phyloP scores from a whole-genome alignment of 2,329 filamentous ascomycete genomes.

The Xylariaceae sp. region DNA sequence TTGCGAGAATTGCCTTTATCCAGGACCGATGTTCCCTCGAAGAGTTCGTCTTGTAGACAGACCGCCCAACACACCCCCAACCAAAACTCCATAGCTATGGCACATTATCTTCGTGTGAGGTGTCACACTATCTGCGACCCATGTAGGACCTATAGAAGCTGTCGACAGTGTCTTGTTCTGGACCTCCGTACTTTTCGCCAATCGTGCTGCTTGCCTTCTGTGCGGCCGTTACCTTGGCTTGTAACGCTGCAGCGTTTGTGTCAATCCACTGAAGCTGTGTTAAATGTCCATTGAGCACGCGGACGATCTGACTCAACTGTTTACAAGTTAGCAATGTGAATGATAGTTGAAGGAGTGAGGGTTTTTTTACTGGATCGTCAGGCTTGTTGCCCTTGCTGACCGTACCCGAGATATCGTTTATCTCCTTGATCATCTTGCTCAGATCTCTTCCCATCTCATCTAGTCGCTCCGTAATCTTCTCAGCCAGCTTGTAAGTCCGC shows the following conservation, averaged over 20 bases:
- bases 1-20: no score
- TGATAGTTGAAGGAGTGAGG: constrained; percentile 9
- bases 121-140: constrained; percentile 46
- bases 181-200: constrained; percentile 51
- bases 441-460: constrained; percentile 93
- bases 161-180: constrained; percentile 70
- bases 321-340: constrained; percentile 3
- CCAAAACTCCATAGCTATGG: neutral
- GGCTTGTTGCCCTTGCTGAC: constrained; percentile 86
- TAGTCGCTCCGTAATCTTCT: constrained; percentile 84
- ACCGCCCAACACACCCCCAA: no score
- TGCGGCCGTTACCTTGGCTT: constrained; percentile 75
- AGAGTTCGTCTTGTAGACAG: no score
- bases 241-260: constrained; percentile 72
- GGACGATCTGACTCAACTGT: constrained; percentile 89
- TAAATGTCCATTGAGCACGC: constrained; percentile 89
- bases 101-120: neutral
- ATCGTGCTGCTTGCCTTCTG: constrained; percentile 71
- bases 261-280: constrained; percentile 93
- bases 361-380: constrained; percentile 71
- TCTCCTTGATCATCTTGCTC: constrained; percentile 95
- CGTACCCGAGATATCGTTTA: constrained; percentile 86
- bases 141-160: constrained; percentile 90
- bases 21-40: no score
- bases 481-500: constrained; percentile 90